Evolutionary conservation across 2,329 filamentous ascomycete species (phyloP), one percentile per base, ranked within the genome.

Genomic region (Ambrosiella xylebori): DNA sequence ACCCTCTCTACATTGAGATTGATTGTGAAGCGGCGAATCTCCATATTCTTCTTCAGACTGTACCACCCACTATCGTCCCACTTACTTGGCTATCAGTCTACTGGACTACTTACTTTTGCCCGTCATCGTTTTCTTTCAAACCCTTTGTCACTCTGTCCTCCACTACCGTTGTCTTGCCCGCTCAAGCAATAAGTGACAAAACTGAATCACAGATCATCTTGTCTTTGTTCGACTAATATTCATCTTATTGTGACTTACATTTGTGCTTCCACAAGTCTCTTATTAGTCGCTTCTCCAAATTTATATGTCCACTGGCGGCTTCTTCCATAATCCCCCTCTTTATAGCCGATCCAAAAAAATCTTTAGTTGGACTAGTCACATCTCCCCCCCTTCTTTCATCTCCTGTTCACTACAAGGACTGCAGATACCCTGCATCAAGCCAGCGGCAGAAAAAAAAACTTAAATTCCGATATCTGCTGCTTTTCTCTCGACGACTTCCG

Each of bases 271-370:
- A 7, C 9, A 15, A 51, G 27, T 51, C 3, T 36, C 19, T 51
- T 19, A 51, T 51, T 51, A 51, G 47, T 51, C 17, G 47, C 35
- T 49, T 36, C 38, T 40, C 38, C 44, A 17, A 15, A 47, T 17
- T 15, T 9, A 40, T 54, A 54, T 17, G 38, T 41, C 52, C 37
- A 54, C 52, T 41, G 39, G 52, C 52, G 52, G 38, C 38, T 41
- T 37, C 39, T 54, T 17, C 52, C 52, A 54, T 54, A 41, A 54
- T 54, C 35, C 38, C 36, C 52, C 39, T 54, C 52, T 44, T 41
- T 41, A 44, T 13, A 54, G 19, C 47, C 47, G 47, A 51, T 36
- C 47, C 15, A 51, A 54, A 15, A 41, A 41, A 41, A 41, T 54
- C 15, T 27, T 19, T 40, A 19, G 37, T 40, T 41, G 39, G 41